Evolutionary conservation across 2,329 filamentous ascomycete species (phyloP).

Genomic region (Biscogniauxia marginata): DNA sequence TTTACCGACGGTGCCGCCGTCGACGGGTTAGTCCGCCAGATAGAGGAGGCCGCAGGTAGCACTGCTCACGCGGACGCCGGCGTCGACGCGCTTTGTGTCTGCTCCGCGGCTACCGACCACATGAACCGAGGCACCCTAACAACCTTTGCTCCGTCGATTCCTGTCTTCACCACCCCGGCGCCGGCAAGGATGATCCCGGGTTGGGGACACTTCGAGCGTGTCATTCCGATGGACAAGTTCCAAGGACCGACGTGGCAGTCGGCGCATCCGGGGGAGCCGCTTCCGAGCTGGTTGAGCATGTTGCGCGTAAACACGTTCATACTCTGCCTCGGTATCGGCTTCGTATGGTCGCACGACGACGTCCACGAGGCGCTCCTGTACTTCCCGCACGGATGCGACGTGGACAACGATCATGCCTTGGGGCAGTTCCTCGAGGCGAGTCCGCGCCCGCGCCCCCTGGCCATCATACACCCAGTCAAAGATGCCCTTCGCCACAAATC

Average conservation of each 20-base stretch:
- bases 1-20: conserved; percentile 10
- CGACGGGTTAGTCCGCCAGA: conserved; percentile 10
- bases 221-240: neutral
- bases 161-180: conserved; percentile 10
- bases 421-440: conserved; percentile 4
- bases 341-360: conserved; percentile 9
- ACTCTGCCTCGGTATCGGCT: conserved; percentile 1
- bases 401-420: neutral
- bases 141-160: conserved; percentile 12
- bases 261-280: conserved; percentile 6
- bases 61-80: neutral
- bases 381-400: conserved; percentile 10
- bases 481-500: conserved; percentile 4
- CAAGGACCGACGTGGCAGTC: conserved; percentile 6
- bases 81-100: conserved; percentile 16
- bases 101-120: conserved; percentile 10
- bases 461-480: conserved; percentile 16
- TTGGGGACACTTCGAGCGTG: conserved; percentile 13
- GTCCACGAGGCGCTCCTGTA: conserved; percentile 10
- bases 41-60: conserved; percentile 12
- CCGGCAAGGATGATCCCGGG: conserved; percentile 1
- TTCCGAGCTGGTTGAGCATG: conserved; percentile 14
- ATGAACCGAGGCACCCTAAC: conserved; percentile 10
- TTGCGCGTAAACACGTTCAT: neutral
- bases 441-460: conserved; percentile 1